These are phyloP conservation scores for Xylaria sp. DNA, from an alignment of 2,329 filamentous ascomycete genomes.

Conservation along the genomic window DNA sequence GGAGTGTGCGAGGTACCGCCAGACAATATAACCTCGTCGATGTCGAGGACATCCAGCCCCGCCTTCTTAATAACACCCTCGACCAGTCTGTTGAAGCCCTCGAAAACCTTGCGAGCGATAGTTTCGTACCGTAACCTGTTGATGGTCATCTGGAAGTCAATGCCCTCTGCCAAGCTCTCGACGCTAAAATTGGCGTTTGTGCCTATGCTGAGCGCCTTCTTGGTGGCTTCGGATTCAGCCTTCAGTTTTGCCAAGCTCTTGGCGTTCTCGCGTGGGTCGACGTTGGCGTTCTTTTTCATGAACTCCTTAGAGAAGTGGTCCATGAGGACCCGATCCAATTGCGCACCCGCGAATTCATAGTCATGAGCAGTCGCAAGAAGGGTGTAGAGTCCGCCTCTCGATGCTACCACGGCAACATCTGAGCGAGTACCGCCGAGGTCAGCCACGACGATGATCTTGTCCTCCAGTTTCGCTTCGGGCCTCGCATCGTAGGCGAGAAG, in stretches of 20 bases:
- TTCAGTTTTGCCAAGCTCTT: constrained; percentile 91
- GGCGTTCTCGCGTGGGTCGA: constrained; percentile 84
- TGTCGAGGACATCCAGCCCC: constrained; percentile 87
- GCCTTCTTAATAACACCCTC: constrained; percentile 91
- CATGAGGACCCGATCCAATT: constrained; percentile 89
- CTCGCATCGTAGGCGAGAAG: constrained; percentile 91
- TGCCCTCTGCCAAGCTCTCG: constrained; percentile 87
- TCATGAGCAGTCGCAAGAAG: constrained; percentile 93
- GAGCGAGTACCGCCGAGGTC: constrained; percentile 94
- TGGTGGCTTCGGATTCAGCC: constrained; percentile 88
- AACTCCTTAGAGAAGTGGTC: constrained; percentile 99
- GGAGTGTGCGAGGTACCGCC: constrained; percentile 94
- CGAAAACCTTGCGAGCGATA: constrained; percentile 85
- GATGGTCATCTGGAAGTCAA: constrained; percentile 91
- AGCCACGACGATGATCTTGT: constrained; percentile 92
- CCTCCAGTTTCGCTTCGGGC: constrained; percentile 76
- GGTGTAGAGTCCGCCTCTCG: constrained; percentile 94
- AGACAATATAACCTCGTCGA: constrained; percentile 93
- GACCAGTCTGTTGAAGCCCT: constrained; percentile 86
- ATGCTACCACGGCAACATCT: constrained; percentile 90
- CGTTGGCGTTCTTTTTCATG: constrained; percentile 89
- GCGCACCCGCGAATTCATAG: constrained; percentile 88
- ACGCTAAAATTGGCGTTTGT: constrained; percentile 91
- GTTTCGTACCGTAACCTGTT: constrained; percentile 95
- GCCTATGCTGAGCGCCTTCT: constrained; percentile 90